Conservation (phyloP, 1,284 basidiomycete genomes). For the Vanrija pseudolonga region DNA sequence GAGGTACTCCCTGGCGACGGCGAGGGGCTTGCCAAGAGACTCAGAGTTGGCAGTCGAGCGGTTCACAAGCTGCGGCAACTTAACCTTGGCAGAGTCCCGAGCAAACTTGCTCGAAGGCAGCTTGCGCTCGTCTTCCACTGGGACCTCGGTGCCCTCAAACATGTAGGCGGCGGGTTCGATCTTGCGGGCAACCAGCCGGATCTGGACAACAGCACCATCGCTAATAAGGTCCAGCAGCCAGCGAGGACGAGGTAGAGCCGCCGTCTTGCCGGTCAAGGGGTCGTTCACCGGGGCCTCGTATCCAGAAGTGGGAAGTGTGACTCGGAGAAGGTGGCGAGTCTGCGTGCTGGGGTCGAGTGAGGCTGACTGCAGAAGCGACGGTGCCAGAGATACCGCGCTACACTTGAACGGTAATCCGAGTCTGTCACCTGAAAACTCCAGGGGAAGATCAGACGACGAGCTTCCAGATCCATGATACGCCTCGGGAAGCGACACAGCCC, state of each 20-base stretch:
- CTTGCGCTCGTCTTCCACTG: constrained; percentile 69
- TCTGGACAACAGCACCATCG: constrained; percentile 61
- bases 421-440: constrained; percentile 23
- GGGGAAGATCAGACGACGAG: constrained; percentile 17
- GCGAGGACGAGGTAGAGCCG: constrained; percentile 62
- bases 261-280: constrained; percentile 70
- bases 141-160: constrained; percentile 58
- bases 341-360: constrained; percentile 42
- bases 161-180: constrained; percentile 41
- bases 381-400: constrained; percentile 59
- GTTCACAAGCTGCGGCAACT: constrained; percentile 34
- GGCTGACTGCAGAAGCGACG: constrained; percentile 71
- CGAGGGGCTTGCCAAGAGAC: constrained; percentile 32
- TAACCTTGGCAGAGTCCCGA: constrained; percentile 15
- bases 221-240: constrained; percentile 71
- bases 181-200: constrained; percentile 56
- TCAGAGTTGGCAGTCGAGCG: constrained; percentile 9
- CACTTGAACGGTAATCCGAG: constrained; percentile 44
- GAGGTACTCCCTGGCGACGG: constrained; percentile 30
- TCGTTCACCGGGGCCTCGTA: constrained; percentile 71
- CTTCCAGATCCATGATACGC: constrained; percentile 19
- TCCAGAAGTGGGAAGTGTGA: constrained; percentile 76
- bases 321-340: constrained; percentile 66
- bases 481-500: constrained; percentile 36
- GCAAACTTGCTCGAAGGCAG: not conserved